These are phyloP conservation scores for Mrakia blollopis DNA, from an alignment of 768 basidiomycete genomes.

Conservation along the genomic window DNA sequence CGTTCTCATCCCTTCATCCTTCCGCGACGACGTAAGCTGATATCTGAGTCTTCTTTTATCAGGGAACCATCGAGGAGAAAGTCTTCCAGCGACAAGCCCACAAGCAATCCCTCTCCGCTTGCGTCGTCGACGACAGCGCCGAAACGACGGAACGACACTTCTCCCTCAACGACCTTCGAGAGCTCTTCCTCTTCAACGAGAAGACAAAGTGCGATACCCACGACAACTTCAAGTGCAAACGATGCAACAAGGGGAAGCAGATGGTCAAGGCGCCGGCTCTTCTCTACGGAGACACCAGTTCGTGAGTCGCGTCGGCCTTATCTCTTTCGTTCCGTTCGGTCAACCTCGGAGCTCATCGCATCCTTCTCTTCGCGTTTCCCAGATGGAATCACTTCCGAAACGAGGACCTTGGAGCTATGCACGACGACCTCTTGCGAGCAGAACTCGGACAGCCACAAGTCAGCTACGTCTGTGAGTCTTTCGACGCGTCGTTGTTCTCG, in stretches of 20 bases:
- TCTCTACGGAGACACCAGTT: conserved; percentile 94
- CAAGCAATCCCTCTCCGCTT: conserved; percentile 93
- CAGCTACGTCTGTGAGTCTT: conserved; percentile 31
- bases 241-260: conserved; percentile 79
- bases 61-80: conserved; percentile 95
- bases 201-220: conserved; percentile 86
- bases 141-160: conserved; percentile 92
- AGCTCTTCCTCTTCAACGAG: conserved; percentile 88
- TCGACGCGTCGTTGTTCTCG: neutral
- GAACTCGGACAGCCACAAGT: conserved; percentile 78
- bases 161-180: conserved; percentile 76
- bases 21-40: neutral
- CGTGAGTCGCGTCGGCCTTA: conserved; percentile 56
- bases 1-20: conserved; percentile 9
- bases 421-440: conserved; percentile 88
- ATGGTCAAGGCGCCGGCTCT: conserved; percentile 73
- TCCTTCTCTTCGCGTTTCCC: conserved; percentile 2
- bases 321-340: neutral
- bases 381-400: conserved; percentile 99
- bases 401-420: conserved; percentile 76
- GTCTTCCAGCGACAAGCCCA: conserved; percentile 90
- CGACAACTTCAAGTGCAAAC: conserved; percentile 79
- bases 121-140: conserved; percentile 89
- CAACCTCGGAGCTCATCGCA: conserved; percentile 14
- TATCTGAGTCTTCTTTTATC: neutral